Percentiles rank a stretch among this genome's conserved stretches.
Evolutionary conservation across 345 rosid genomes (phyloP).

Genomic region (Acer yangbiense): DNA sequence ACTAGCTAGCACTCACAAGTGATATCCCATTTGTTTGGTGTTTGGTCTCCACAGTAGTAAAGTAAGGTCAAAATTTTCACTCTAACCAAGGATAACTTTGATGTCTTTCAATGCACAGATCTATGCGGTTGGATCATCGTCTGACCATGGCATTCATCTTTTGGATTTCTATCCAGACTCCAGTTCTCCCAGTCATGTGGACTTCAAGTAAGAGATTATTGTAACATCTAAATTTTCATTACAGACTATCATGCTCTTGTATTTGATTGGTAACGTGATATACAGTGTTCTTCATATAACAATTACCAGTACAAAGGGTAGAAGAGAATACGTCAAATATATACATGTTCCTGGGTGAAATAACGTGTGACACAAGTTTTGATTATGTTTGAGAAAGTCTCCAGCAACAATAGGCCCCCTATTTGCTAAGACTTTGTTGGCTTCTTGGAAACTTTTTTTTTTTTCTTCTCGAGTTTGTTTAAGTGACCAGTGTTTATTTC

Average conservation of each 20-base stretch:
- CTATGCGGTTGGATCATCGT: constrained; percentile 75
- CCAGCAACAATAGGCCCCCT: not conserved
- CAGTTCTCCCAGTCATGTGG: constrained; percentile 86
- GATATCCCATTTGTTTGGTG: no score
- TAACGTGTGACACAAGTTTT: not conserved
- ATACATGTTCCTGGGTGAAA: not conserved
- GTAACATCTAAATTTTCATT: not conserved
- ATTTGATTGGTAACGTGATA: not conserved
- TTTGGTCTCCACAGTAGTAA: no score
- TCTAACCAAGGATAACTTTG: not conserved
- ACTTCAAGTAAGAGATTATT: constrained; percentile 54
- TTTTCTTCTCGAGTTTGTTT: not conserved
- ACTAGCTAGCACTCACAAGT: not conserved
- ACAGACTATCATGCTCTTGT: not conserved
- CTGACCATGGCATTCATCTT: constrained; percentile 77
- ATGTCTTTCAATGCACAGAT: constrained; percentile 55
- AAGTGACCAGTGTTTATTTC: not conserved
- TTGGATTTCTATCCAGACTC: constrained; percentile 84
- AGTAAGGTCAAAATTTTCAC: not conserved
- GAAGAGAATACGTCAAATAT: not conserved
- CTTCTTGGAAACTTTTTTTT: not conserved
- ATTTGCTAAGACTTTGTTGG: not conserved
- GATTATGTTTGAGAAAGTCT: not conserved
- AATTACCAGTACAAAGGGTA: not conserved
- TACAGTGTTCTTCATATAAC: not conserved